Evolutionary conservation across 2,329 filamentous ascomycete genomes (phyloP).

Genomic region (Aureobasidium sp.): DNA sequence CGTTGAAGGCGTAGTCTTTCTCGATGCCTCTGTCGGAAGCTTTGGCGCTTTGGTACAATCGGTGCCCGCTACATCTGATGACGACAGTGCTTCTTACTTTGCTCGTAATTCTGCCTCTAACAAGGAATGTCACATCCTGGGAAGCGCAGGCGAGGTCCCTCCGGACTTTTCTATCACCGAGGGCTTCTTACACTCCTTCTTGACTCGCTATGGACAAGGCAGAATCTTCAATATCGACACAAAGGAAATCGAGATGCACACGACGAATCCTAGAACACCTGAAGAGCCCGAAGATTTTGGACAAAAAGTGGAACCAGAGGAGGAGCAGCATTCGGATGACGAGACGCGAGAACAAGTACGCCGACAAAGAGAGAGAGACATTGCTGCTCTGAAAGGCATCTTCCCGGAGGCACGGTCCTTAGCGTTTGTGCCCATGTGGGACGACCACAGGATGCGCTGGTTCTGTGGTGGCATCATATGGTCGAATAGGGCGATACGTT

Average conservation of each 20-base stretch:
- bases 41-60: slow-evolving; percentile 22
- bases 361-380: background rate
- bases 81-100: background rate
- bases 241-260: background rate
- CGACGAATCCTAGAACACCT: background rate
- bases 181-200: slow-evolving; percentile 20
- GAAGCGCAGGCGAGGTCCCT: background rate
- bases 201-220: slow-evolving; percentile 21
- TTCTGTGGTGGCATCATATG: slow-evolving; percentile 40
- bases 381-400: background rate
- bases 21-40: slow-evolving; percentile 29
- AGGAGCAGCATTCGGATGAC: background rate
- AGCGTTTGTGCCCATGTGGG: slow-evolving; percentile 47
- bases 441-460: slow-evolving; percentile 34
- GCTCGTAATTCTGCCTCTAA: background rate
- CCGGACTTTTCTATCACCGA: slow-evolving; percentile 15
- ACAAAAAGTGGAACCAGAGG: background rate
- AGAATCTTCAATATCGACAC: slow-evolving; percentile 23
- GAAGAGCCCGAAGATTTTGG: background rate
- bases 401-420: slow-evolving; percentile 41
- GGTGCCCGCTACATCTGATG: background rate
- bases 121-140: background rate
- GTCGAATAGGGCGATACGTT: slow-evolving; percentile 38
- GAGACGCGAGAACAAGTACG: background rate
- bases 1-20: slow-evolving; percentile 42